These are phyloP conservation scores for Rhodotorula babjevae DNA, from an alignment of 768 basidiomycete genomes.

Conservation along the genomic window DNA sequence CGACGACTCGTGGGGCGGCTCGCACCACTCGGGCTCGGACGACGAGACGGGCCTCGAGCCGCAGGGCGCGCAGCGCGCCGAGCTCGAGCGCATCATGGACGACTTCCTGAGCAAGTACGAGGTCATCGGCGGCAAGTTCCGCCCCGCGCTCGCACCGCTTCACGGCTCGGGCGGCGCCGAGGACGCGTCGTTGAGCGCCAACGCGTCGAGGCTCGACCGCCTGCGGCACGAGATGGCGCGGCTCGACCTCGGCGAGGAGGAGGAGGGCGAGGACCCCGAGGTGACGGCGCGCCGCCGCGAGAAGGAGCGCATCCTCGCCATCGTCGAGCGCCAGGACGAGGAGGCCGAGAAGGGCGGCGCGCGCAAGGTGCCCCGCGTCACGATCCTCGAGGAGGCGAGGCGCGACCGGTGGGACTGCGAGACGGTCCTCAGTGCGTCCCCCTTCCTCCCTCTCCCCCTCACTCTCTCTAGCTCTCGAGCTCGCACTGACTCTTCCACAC, in stretches of 20 bases:
- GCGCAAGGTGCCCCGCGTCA: slow-evolving; percentile 42
- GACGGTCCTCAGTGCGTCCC: slow-evolving; percentile 76
- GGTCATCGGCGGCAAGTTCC: slow-evolving; percentile 79
- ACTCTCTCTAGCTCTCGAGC: background rate
- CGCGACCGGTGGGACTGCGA: slow-evolving; percentile 86
- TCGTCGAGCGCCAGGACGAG: slow-evolving; percentile 46
- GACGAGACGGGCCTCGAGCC: slow-evolving; percentile 60
- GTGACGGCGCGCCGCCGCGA: slow-evolving; percentile 28
- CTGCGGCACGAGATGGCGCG: slow-evolving; percentile 58
- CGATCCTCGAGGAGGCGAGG: slow-evolving; percentile 52
- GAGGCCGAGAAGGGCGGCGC: slow-evolving; percentile 43
- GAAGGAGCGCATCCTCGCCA: slow-evolving; percentile 37
- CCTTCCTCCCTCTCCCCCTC: background rate
- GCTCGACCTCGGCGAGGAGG: slow-evolving; percentile 41
- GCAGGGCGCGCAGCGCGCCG: slow-evolving; percentile 44
- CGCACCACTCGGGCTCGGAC: slow-evolving; percentile 46
- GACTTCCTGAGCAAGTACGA: slow-evolving; percentile 91
- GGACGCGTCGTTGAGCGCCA: slow-evolving; percentile 62
- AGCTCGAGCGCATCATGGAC: slow-evolving; percentile 85
- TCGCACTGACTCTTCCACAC: background rate
- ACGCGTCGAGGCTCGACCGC: slow-evolving; percentile 64
- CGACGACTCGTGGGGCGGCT: slow-evolving; percentile 53
- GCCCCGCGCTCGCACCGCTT: slow-evolving; percentile 52
- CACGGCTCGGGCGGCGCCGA: background rate
- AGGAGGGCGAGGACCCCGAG: slow-evolving; percentile 53